Percentiles rank a stretch among this genome's conserved stretches.
Evolutionary conservation across 495 filamentous ascomycete genomes (phyloP).

Genomic region (Pseudotulostoma volvatum): DNA sequence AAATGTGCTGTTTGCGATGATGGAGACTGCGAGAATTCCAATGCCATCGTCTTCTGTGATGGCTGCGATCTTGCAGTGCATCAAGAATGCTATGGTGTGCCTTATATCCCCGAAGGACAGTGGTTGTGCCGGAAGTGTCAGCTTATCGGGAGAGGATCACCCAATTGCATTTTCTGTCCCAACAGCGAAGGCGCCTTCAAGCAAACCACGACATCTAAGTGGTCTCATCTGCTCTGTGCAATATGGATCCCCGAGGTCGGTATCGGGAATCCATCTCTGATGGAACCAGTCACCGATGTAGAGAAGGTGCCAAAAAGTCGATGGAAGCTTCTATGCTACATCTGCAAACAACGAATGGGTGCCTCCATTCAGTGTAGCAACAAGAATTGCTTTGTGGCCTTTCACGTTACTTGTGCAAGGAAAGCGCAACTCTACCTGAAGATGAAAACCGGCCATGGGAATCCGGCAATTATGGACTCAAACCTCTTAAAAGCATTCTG

Average conservation of each 20-base stretch:
- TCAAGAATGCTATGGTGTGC: conserved; percentile 97
- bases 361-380: conserved; percentile 97
- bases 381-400: conserved; percentile 93
- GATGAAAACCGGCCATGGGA: conserved; percentile 84
- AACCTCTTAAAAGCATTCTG: conserved; percentile 85
- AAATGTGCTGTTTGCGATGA: conserved; percentile 98
- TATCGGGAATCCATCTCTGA: conserved; percentile 88
- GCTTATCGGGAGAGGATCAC: conserved; percentile 77
- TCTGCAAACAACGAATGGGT: conserved; percentile 93
- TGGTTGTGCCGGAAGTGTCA: conserved; percentile 98
- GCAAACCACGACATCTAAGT: conserved; percentile 85
- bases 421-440: conserved; percentile 77
- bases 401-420: conserved; percentile 92
- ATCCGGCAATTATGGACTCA: conserved; percentile 68
- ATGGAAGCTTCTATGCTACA: conserved; percentile 92
- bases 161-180: conserved; percentile 95
- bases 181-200: conserved; percentile 98
- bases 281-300: conserved; percentile 96
- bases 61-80: conserved; percentile 96
- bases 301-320: conserved; percentile 88
- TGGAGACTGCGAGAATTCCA: conserved; percentile 98
- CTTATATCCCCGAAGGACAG: conserved; percentile 95
- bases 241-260: conserved; percentile 98
- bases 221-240: conserved; percentile 91
- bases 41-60: conserved; percentile 98